phyloP scores from a whole-genome alignment of 495 filamentous ascomycete species.

The Xylaria acuta region DNA sequence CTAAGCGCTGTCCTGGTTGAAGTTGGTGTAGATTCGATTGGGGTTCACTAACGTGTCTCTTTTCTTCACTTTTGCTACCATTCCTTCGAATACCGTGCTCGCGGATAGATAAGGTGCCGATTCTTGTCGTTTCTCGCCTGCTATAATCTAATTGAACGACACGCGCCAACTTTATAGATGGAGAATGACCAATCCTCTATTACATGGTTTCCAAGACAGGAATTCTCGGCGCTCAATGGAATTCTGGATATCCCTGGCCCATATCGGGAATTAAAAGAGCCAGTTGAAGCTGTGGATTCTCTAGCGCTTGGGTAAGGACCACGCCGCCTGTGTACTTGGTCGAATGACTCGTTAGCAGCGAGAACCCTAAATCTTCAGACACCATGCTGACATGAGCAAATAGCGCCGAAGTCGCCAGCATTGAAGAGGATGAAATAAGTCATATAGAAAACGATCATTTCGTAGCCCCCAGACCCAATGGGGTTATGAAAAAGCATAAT shows the following conservation, averaged over 20 bases:
- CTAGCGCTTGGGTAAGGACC: background rate
- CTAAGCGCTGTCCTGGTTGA: background rate
- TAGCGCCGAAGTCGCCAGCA: background rate
- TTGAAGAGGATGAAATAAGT: background rate
- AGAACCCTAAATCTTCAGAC: background rate
- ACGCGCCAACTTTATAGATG: background rate
- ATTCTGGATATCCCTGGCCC: background rate
- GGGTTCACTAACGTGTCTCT: background rate
- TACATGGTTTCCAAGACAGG: constrained; percentile 7
- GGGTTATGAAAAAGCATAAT: background rate
- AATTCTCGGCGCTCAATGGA: background rate
- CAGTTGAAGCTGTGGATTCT: background rate
- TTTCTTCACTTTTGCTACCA: background rate
- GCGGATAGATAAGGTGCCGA: background rate
- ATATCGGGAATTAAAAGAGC: background rate
- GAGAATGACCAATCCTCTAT: background rate
- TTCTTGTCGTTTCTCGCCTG: background rate
- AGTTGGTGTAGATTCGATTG: background rate
- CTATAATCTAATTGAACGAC: background rate
- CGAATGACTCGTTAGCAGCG: background rate
- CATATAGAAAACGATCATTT: background rate
- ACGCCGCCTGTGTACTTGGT: background rate
- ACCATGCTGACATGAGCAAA: background rate
- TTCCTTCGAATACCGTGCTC: background rate
- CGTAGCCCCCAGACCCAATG: background rate